Evolutionary conservation across 164 flowering plant species (phyloP).

Genomic region (Vitis labrusca): DNA sequence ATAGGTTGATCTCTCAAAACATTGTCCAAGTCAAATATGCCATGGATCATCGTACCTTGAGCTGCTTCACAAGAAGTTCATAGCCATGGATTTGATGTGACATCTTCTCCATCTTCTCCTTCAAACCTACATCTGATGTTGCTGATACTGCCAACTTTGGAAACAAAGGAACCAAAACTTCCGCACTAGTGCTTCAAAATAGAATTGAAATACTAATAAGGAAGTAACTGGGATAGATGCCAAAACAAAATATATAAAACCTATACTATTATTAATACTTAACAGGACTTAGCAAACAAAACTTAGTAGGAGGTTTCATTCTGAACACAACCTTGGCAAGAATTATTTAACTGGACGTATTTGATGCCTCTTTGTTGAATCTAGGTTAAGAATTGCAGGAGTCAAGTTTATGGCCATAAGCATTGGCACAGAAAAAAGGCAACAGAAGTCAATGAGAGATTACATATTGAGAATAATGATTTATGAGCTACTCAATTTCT

Average conservation of each 20-base stretch:
- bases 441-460: not conserved
- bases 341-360: not conserved
- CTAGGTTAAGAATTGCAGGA: not conserved
- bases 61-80: constrained; percentile 58
- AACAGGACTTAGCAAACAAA: not conserved
- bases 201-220: constrained; percentile 18
- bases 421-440: not conserved
- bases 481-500: not conserved
- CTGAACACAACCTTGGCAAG: not conserved
- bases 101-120: constrained; percentile 44
- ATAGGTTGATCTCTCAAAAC: not conserved
- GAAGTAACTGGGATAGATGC: not conserved
- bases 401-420: not conserved
- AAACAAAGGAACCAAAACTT: constrained; percentile 43
- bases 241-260: not conserved
- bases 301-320: not conserved
- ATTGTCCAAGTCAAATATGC: not conserved
- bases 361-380: constrained; percentile 1
- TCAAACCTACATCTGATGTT: constrained; percentile 34
- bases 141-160: constrained; percentile 33
- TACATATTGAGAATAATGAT: not conserved
- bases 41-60: constrained; percentile 54
- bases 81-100: constrained; percentile 49
- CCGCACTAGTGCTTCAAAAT: constrained; percentile 18
- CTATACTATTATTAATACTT: not conserved